These are phyloP conservation scores for Mucor mucedo DNA, from an alignment of 371 early-diverging fungal species.

Conservation along the genomic window DNA sequence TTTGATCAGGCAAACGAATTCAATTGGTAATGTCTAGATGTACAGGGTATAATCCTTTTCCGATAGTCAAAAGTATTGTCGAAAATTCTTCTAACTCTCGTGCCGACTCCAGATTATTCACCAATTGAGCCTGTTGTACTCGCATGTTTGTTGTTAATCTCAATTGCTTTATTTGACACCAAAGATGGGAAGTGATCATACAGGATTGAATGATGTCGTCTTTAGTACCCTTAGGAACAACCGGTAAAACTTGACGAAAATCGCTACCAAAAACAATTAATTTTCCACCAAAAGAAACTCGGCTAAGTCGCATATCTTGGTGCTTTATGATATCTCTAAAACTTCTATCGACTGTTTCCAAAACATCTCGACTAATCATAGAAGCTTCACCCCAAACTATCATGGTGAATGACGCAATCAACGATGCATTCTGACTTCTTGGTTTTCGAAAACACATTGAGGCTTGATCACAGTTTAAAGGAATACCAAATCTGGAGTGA, in stretches of 20 bases:
- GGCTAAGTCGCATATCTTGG: too few species aligned
- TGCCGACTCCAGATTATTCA: slow-evolving; percentile 1
- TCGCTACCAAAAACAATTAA: slow-evolving; percentile 29
- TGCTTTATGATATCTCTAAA: too few species aligned
- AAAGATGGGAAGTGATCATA: slow-evolving; percentile 17
- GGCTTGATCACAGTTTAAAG: too few species aligned
- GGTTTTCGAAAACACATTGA: too few species aligned
- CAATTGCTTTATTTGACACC: not conserved
- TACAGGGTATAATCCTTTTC: not conserved
- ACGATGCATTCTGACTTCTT: too few species aligned
- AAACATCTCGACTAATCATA: too few species aligned
- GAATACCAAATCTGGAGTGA: too few species aligned
- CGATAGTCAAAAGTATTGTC: not conserved
- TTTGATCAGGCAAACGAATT: too few species aligned
- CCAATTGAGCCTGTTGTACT: slow-evolving; percentile 11
- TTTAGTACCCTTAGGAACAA: slow-evolving; percentile 14
- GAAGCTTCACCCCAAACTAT: too few species aligned
- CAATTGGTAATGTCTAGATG: too few species aligned
- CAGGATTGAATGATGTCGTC: slow-evolving; percentile 11
- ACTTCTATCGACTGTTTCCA: too few species aligned
- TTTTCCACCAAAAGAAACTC: slow-evolving; percentile 39
- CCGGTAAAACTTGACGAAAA: slow-evolving; percentile 31
- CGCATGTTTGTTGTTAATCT: slow-evolving; percentile 21
- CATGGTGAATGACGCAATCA: too few species aligned
- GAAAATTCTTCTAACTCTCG: slow-evolving; percentile 13